Base-by-base conservation (phyloP, 257 asterid genomes). In the Solanum lycopersicoides region DNA sequence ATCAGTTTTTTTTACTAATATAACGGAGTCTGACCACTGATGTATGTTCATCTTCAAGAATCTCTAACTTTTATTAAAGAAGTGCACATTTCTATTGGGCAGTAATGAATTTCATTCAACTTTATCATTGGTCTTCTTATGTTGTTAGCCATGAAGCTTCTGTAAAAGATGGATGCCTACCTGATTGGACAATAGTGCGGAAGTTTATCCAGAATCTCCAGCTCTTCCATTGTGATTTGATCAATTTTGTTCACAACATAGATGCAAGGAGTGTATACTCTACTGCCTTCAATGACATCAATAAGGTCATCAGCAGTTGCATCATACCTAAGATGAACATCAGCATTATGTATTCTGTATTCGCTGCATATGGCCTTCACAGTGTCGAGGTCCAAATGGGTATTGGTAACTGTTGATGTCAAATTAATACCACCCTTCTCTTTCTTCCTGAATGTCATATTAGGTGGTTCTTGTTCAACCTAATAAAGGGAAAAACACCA, bases 291-390 rank as follows among this genome's bases (percentile, higher is more conserved):
- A 86, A 97, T 97, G 82, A 94, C 98, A 91, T 97, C 99, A 85
- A 96, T 97, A 75, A 97, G 98, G 92, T 97, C 99, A 92, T 97
- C 99, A 63, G 97, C 99, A 88, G 99, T 96, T 44, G 99, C 99
- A 91, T 97, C 99, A 84, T 93, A 96, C 75, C 96, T 89, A 72
- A 97, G 99, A 90, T 84, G 92, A 84, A 97, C 90, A 90, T 96
- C 98, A 87, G 99, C 99, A 92, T 96, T 96, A 93, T 95, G 98
- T 87, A 96, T 93, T 86, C 96, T 92, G 90, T 97, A 97, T 91
- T 97, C 99, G 5, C 99, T 97, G 88, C 98, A 97, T 83, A 97
- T 96, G 69, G 99, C 99, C 91, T 97, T 97, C 89, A 97, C 99
- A 0, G 98, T 97, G 6, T 97, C 99, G 25, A 97, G 97, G 93